These are phyloP conservation scores for Peronospora farinosa DNA, from an alignment of 352 stramenopile genomes.

Conservation along the genomic window DNA sequence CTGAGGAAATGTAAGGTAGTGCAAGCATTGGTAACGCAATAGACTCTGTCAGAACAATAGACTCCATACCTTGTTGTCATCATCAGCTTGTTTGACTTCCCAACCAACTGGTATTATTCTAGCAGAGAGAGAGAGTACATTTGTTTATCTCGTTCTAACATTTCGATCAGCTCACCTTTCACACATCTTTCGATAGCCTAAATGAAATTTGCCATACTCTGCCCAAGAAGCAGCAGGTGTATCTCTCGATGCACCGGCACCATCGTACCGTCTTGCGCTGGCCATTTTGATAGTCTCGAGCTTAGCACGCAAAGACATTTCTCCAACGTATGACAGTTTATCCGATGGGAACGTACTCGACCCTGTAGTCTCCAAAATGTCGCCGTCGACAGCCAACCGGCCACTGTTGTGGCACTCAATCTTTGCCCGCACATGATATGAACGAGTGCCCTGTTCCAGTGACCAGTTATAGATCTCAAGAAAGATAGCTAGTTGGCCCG, in stretches of 20 bases:
- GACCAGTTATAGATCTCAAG: conserved; percentile 48
- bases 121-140: not conserved
- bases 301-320: conserved; percentile 50
- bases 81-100: not conserved
- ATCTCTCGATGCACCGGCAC: not conserved
- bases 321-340: conserved; percentile 36
- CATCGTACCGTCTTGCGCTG: conserved; percentile 11
- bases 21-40: conserved; percentile 2
- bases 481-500: conserved; percentile 38
- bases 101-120: not conserved
- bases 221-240: conserved; percentile 17
- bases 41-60: not conserved
- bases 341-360: conserved; percentile 29
- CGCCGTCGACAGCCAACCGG: conserved; percentile 39
- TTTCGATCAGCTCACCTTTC: not conserved
- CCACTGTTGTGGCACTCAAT: conserved; percentile 39
- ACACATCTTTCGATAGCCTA: conserved; percentile 29
- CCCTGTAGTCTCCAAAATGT: conserved; percentile 36
- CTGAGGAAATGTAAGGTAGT: conserved; percentile 14
- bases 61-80: not conserved
- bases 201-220: conserved; percentile 29
- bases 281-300: conserved; percentile 32
- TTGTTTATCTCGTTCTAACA: no score
- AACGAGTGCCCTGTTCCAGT: conserved; percentile 19
- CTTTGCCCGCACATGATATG: conserved; percentile 39